Evolutionary conservation across 495 filamentous ascomycete species (phyloP).

Genomic region (Trichocladium uniseriatum): DNA sequence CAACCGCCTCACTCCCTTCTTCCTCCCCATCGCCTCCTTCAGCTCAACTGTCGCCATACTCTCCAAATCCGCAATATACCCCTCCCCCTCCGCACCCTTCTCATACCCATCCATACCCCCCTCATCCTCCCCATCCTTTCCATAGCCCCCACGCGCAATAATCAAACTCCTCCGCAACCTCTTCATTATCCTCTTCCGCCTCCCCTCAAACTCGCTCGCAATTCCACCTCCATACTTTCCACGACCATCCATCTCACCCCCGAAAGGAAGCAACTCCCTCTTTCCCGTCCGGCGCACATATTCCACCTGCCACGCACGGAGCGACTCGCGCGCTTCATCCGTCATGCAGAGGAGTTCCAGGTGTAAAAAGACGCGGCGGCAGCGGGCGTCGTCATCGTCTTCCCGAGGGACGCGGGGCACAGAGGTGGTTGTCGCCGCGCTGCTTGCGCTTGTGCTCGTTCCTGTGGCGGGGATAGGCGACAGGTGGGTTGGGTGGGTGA

Average conservation of each 20-base stretch:
- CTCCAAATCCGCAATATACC: background rate
- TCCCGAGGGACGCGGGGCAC: too few relatives aligned
- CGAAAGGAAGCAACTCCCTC: slow-evolving; percentile 23
- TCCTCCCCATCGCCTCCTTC: background rate
- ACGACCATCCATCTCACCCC: slow-evolving; percentile 10
- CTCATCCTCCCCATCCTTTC: too few relatives aligned
- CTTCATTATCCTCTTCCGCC: slow-evolving; percentile 2
- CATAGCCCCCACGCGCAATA: too few relatives aligned
- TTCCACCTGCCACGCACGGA: slow-evolving; percentile 37
- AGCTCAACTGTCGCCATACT: background rate
- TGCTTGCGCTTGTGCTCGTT: background rate
- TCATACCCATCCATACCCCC: background rate
- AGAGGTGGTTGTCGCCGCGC: background rate
- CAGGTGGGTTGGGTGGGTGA: background rate
- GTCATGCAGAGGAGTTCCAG: slow-evolving; percentile 42
- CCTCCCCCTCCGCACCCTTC: background rate
- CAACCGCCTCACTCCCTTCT: background rate
- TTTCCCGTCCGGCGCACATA: slow-evolving; percentile 31
- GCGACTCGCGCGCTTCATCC: slow-evolving; percentile 38
- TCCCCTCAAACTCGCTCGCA: background rate
- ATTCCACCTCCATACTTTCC: background rate
- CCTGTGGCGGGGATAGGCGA: background rate
- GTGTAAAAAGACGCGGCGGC: slow-evolving; percentile 39
- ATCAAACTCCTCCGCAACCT: slow-evolving; percentile 7
- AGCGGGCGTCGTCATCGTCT: slow-evolving; percentile 33